These are phyloP conservation scores for Aeschynomene evenia DNA, from an alignment of 306 rosid species.

Conservation along the genomic window DNA sequence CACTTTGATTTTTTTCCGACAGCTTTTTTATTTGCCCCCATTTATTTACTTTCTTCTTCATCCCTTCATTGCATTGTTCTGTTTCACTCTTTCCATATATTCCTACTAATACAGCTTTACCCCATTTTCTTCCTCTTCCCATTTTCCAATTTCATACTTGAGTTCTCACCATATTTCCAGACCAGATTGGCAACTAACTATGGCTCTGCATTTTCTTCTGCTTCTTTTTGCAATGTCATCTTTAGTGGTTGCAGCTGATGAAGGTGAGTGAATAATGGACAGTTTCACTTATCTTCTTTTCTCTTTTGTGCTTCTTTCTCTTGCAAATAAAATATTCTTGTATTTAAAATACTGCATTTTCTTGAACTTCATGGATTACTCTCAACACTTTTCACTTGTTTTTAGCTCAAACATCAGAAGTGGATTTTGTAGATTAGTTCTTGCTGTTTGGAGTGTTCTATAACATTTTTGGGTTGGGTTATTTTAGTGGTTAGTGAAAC, in stretches of 20 bases:
- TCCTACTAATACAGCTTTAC: slow-evolving; percentile 31
- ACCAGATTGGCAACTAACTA: slow-evolving; percentile 25
- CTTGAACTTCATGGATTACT: slow-evolving; percentile 4
- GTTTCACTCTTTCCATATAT: slow-evolving; percentile 13
- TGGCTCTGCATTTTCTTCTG: slow-evolving; percentile 53
- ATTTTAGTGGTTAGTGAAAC: neutral
- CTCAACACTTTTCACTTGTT: neutral
- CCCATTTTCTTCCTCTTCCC: slow-evolving; percentile 27
- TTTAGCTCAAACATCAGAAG: neutral
- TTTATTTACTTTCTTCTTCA: too few species aligned
- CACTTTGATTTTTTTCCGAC: slow-evolving; percentile 37
- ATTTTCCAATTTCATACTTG: slow-evolving; percentile 28
- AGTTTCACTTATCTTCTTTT: neutral
- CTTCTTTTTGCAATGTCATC: slow-evolving; percentile 46
- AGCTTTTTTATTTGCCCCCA: slow-evolving; percentile 8
- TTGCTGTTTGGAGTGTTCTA: neutral
- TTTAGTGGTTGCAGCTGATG: slow-evolving; percentile 53
- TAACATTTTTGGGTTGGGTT: neutral
- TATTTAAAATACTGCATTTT: neutral
- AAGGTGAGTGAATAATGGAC: slow-evolving; percentile 57
- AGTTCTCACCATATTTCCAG: slow-evolving; percentile 20
- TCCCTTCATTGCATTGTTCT: neutral
- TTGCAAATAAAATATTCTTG: neutral
- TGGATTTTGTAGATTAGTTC: neutral
- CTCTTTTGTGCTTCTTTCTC: neutral